Percentiles rank a stretch among this genome's conserved stretches.
These are phyloP conservation scores for Bruguiera sexangula DNA, from an alignment of 345 rosid species.

Conservation along the genomic window DNA sequence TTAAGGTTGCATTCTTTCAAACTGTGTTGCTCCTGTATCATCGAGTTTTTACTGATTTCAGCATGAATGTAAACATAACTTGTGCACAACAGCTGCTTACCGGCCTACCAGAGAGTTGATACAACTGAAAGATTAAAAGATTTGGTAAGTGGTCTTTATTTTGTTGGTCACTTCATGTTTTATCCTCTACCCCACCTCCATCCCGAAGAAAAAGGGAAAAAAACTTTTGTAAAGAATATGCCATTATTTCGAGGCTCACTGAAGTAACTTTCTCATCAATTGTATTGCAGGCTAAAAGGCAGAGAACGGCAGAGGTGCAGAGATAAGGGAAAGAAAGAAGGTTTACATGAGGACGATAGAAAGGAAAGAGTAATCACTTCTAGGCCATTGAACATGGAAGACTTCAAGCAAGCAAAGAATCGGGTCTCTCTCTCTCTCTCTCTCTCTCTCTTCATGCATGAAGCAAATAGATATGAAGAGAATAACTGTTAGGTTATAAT, in stretches of 20 bases:
- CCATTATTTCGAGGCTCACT: too few relatives aligned
- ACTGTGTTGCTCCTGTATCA: neutral
- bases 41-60: neutral
- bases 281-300: slow-evolving; percentile 50
- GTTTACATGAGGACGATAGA: slow-evolving; percentile 29
- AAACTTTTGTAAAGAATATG: too few relatives aligned
- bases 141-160: slow-evolving; percentile 28
- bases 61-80: slow-evolving; percentile 42
- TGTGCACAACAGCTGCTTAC: slow-evolving; percentile 89
- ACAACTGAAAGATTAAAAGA: slow-evolving; percentile 71
- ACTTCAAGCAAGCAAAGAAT: slow-evolving; percentile 71
- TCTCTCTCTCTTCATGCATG: too few relatives aligned
- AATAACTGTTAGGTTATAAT: too few relatives aligned
- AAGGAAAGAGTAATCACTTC: slow-evolving; percentile 57
- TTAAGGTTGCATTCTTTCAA: slow-evolving; percentile 45
- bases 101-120: slow-evolving; percentile 78
- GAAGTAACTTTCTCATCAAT: too few relatives aligned
- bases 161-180: neutral
- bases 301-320: slow-evolving; percentile 40
- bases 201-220: too few relatives aligned
- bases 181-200: neutral
- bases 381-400: slow-evolving; percentile 71
- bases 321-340: slow-evolving; percentile 17
- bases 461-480: neutral
- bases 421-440: slow-evolving; percentile 40